phyloP scores from a whole-genome alignment of 345 rosid genomes.

The Eucalyptus paniculata region DNA sequence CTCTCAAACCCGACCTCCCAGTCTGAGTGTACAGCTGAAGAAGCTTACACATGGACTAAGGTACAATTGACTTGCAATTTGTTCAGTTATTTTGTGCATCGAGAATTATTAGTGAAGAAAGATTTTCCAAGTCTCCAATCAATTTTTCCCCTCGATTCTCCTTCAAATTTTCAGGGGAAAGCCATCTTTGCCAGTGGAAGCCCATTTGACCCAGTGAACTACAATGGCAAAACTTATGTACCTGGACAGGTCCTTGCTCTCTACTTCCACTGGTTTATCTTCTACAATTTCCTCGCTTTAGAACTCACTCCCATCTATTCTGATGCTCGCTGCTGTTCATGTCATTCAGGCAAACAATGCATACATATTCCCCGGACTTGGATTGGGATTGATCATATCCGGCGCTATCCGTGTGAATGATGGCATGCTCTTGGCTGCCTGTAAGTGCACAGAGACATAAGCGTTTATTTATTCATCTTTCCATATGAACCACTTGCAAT shows the following conservation, averaged over 20 bases:
- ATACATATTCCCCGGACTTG: constrained; percentile 89
- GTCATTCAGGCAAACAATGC: constrained; percentile 90
- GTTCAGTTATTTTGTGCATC: not conserved
- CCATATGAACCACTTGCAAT: not conserved
- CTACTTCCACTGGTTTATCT: not conserved
- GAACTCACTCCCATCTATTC: not conserved
- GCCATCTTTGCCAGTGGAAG: constrained; percentile 97
- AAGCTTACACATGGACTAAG: constrained; percentile 91
- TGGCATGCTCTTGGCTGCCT: constrained; percentile 97
- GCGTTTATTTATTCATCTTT: not conserved
- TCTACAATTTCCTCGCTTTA: not conserved
- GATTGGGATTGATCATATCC: constrained; percentile 84
- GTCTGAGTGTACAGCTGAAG: constrained; percentile 93
- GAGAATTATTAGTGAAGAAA: not conserved
- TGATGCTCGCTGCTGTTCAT: not conserved
- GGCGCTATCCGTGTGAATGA: constrained; percentile 88
- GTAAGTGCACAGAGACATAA: constrained; percentile 31
- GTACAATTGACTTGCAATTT: constrained; percentile 4
- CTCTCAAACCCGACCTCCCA: constrained; percentile 96
- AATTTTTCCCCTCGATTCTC: not conserved
- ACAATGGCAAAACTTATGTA: constrained; percentile 41
- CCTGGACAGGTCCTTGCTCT: constrained; percentile 72
- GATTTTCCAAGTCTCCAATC: not conserved
- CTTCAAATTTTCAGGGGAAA: constrained; percentile 47
- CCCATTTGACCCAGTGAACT: constrained; percentile 80